These are phyloP conservation scores for Avena eriantha DNA, from an alignment of 176 grass and related monocot species.

Conservation along the genomic window DNA sequence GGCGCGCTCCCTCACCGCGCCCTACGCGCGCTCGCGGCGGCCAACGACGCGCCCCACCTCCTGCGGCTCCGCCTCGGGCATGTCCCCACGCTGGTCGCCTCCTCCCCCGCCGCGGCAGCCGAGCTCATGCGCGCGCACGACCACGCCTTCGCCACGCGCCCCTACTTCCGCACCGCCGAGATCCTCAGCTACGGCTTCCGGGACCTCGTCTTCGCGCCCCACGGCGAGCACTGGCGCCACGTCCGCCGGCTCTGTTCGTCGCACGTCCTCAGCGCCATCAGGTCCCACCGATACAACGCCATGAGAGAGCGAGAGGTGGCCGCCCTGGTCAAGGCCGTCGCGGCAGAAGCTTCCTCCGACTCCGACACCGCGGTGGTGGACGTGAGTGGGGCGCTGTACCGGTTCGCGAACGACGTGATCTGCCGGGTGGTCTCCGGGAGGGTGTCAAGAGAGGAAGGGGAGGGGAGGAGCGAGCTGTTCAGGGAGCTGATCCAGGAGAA, in stretches of 20 bases:
- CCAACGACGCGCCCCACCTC: conserved; percentile 39
- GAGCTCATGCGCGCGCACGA: conserved; percentile 71
- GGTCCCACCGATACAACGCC: conserved; percentile 22
- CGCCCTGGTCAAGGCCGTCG: conserved; percentile 30
- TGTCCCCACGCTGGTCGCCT: conserved; percentile 57
- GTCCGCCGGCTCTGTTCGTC: conserved; percentile 55
- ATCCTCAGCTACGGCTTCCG: conserved; percentile 56
- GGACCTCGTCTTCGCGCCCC: conserved; percentile 65
- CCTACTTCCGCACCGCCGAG: conserved; percentile 57
- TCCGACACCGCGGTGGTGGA: conserved; percentile 26
- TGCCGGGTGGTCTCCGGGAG: conserved; percentile 42
- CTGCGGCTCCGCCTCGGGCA: conserved; percentile 64
- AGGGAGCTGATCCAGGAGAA: conserved; percentile 68
- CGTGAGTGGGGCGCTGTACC: conserved; percentile 54
- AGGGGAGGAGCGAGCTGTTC: conserved; percentile 51
- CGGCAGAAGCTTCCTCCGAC: neutral
- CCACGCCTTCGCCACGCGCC: conserved; percentile 63
- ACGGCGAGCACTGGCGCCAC: conserved; percentile 74
- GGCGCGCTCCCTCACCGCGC: conserved; percentile 61
- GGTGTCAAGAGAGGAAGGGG: neutral
- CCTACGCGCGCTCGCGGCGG: conserved; percentile 43
- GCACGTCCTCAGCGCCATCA: conserved; percentile 51
- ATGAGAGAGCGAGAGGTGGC: conserved; percentile 48
- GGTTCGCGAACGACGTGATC: conserved; percentile 56
- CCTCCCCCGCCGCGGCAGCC: conserved; percentile 58